Percentiles rank a stretch among this genome's conserved stretches.
Evolutionary conservation across 176 grass and related monocot genomes (phyloP).

Genomic region (Thinopyrum elongatum): DNA sequence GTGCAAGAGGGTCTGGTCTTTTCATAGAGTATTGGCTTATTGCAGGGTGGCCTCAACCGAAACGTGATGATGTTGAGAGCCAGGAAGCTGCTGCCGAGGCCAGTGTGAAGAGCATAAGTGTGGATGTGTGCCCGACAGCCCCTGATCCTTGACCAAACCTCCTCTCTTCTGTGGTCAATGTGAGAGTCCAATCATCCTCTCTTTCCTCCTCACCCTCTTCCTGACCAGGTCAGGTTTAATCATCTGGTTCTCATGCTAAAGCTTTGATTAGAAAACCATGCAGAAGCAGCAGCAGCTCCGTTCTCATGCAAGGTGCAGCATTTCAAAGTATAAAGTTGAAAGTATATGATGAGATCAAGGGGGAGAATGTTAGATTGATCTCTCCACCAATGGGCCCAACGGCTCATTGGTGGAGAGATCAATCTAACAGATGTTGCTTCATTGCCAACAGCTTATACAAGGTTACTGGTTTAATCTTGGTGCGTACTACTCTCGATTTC

Average conservation of each 20-base stretch:
- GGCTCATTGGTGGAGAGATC: too few relatives aligned
- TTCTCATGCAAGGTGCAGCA: constrained; percentile 18
- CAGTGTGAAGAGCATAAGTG: constrained; percentile 3
- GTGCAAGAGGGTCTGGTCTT: constrained; percentile 11
- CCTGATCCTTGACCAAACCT: constrained; percentile 10
- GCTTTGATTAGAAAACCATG: neutral
- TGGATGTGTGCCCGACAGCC: constrained; percentile 1
- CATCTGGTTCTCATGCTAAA: too few relatives aligned
- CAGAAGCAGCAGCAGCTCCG: neutral
- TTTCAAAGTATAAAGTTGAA: too few relatives aligned
- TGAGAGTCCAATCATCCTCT: neutral
- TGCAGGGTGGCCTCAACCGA: neutral
- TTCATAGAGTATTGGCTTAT: neutral
- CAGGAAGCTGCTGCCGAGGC: constrained; percentile 29
- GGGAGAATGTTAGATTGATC: too few relatives aligned
- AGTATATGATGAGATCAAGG: too few relatives aligned
- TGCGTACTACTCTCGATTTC: too few relatives aligned
- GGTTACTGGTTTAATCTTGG: too few relatives aligned
- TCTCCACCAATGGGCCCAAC: too few relatives aligned
- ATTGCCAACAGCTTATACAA: too few relatives aligned
- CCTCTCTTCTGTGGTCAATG: neutral
- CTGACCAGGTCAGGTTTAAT: neutral
- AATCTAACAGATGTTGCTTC: too few relatives aligned
- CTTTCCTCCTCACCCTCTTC: neutral
- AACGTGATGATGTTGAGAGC: constrained; percentile 26